These are phyloP conservation scores for Gossypium ekmanianum DNA, from an alignment of 345 rosid species.

Conservation along the genomic window DNA sequence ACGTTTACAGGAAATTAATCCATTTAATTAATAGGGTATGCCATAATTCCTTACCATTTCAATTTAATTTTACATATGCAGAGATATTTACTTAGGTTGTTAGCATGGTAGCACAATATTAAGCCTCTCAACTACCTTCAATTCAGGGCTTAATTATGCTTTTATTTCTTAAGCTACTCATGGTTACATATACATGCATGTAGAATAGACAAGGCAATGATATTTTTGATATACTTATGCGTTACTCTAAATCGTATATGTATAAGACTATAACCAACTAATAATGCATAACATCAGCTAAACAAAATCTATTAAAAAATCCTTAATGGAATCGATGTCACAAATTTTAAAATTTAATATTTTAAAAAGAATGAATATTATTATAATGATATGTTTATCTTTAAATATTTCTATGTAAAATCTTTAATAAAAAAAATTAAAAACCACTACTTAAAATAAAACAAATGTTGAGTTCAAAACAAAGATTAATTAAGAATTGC, in stretches of 20 bases:
- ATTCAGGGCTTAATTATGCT: neutral
- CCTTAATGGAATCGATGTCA: too few relatives aligned
- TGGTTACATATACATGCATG: too few relatives aligned
- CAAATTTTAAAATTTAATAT: too few relatives aligned
- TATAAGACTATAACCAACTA: neutral
- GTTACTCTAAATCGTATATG: neutral
- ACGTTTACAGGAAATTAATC: neutral
- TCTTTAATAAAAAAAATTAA: too few relatives aligned
- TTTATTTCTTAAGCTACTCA: neutral
- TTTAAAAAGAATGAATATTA: too few relatives aligned
- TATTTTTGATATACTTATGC: neutral
- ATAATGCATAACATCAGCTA: neutral
- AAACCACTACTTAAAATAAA: too few relatives aligned
- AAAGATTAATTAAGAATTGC: too few relatives aligned
- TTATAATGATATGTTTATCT: too few relatives aligned
- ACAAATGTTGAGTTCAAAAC: too few relatives aligned
- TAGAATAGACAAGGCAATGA: too few relatives aligned
- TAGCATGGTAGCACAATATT: neutral
- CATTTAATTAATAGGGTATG: neutral
- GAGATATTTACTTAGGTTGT: conserved; percentile 1
- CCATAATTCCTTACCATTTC: neutral
- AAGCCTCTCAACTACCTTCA: neutral
- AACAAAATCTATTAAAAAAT: too few relatives aligned
- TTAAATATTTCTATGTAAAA: too few relatives aligned
- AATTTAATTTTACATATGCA: neutral